phyloP scores from a whole-genome alignment of 2,329 filamentous ascomycete genomes.

The Phaeomoniella chlamydospora region DNA sequence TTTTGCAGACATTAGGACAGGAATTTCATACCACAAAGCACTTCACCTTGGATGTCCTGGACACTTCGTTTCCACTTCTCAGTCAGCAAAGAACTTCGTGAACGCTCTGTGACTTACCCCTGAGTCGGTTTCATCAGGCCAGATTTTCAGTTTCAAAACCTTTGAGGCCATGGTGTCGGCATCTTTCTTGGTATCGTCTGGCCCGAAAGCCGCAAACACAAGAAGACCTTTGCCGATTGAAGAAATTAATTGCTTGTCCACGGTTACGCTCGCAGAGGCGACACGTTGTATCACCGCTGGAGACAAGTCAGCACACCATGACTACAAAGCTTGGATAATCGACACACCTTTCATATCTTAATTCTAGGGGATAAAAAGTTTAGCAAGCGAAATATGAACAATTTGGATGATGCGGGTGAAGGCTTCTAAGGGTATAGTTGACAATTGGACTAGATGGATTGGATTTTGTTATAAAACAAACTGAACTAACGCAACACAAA shows the following conservation, averaged over 20 bases:
- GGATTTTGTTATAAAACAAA: too few species aligned
- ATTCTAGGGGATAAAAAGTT: too few species aligned
- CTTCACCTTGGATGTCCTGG: slow-evolving; percentile 73
- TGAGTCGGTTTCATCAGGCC: slow-evolving; percentile 65
- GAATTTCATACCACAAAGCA: slow-evolving; percentile 63
- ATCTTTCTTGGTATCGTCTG: slow-evolving; percentile 81
- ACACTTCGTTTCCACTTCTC: slow-evolving; percentile 91
- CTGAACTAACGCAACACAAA: too few species aligned
- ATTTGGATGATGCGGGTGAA: too few species aligned
- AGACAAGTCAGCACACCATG: too few species aligned
- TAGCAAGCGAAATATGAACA: too few species aligned
- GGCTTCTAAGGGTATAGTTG: too few species aligned
- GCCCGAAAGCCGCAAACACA: slow-evolving; percentile 81
- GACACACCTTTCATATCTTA: too few species aligned
- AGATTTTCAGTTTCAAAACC: slow-evolving; percentile 78
- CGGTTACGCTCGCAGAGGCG: slow-evolving; percentile 86
- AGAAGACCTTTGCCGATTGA: slow-evolving; percentile 81
- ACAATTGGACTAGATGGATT: too few species aligned
- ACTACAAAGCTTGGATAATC: background rate
- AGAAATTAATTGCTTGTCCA: slow-evolving; percentile 80
- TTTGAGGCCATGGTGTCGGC: slow-evolving; percentile 71
- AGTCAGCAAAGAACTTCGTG: slow-evolving; percentile 1
- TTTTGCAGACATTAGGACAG: background rate
- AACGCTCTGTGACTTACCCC: slow-evolving; percentile 42
- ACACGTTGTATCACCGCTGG: slow-evolving; percentile 85